A percentile compares a stretch with the other conserved stretches of the same genome.
Evolutionary conservation across 768 basidiomycete species (phyloP).

Genomic region (Termitomyces sp.): DNA sequence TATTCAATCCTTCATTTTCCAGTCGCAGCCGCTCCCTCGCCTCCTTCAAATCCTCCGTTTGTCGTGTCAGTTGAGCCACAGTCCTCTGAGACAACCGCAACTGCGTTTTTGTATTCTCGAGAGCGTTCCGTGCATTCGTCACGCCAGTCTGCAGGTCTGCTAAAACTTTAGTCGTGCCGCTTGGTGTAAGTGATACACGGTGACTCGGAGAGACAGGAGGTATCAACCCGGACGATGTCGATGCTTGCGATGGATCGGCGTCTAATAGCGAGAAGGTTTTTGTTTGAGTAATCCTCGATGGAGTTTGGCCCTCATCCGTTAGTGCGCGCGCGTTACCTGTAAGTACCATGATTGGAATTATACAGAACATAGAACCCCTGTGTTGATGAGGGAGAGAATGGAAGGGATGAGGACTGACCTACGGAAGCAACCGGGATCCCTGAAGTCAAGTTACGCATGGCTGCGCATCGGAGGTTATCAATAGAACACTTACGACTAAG

Average conservation of each 20-base stretch:
- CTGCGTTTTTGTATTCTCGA: constrained; percentile 85
- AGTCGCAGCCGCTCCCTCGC: constrained; percentile 73
- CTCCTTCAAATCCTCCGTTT: constrained; percentile 87
- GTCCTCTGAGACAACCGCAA: constrained; percentile 75
- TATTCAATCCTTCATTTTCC: constrained; percentile 86
- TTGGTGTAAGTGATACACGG: constrained; percentile 61
- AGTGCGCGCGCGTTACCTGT: constrained; percentile 81
- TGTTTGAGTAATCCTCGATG: constrained; percentile 26
- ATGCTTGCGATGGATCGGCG: constrained; percentile 24
- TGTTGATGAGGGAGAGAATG: constrained; percentile 8
- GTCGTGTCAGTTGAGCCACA: constrained; percentile 79
- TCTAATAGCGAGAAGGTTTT: constrained; percentile 29
- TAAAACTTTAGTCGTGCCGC: constrained; percentile 82
- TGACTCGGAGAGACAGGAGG: constrained; percentile 49
- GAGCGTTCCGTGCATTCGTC: constrained; percentile 67
- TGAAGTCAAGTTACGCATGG: constrained; percentile 25
- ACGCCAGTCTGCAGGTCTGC: constrained; percentile 86
- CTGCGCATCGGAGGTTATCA: constrained; percentile 9
- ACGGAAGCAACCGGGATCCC: constrained; percentile 77
- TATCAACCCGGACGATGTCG: constrained; percentile 34
- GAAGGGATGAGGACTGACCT: constrained; percentile 42
- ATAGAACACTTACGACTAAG: constrained; percentile 62
- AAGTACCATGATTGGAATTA: constrained; percentile 19
- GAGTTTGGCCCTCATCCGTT: constrained; percentile 62
- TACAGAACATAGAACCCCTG: constrained; percentile 18